Evolutionary conservation across 345 rosid species (phyloP), one percentile per base, ranked within the genome.

Genomic region (Bretschneidera sinensis): DNA sequence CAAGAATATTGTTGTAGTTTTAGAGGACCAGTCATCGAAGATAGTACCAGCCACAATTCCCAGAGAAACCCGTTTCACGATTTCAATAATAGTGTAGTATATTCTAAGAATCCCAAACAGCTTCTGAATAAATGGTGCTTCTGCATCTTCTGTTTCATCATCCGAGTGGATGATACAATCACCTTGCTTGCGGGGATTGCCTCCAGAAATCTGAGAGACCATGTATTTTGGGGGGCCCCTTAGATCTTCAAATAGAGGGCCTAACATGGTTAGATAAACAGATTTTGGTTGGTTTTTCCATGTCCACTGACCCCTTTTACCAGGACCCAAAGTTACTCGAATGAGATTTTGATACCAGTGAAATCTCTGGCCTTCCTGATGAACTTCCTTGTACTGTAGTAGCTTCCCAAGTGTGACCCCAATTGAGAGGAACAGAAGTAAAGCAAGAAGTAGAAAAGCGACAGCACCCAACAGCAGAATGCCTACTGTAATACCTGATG

Each of bases 141-240:
- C 98, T 1, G 98, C 94, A 58, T 92, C 97, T 64, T 89, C 98
- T 18, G 82, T 92, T 79, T 89, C 98, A 65, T 92, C 98, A 43
- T 92, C 96, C 0, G 98, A 89, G 35, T 84, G 92, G 28, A 89
- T 92, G 68, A 92, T 89, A 1, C 72, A 63, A 53, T 83, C 96
- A 28, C 76, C 73, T 43, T 59, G 85, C 68, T 55, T 86, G 20
- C 67, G 69, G 10, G 71, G 70, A 76, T 65, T 75, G 59, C 76
- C 65, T 19, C 78, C 69, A 17, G 91, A 75, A 34, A 92, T 89
- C 79, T 84, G 97, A 39, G 98, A 79, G 20, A 92, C 87, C 97
- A 92, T 92, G 78, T 92, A 92, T 59, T 92, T 85, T 23, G 98
- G 98, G 11, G 98, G 98, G 13, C 98, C 98, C 61, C 98, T 76